Base-by-base conservation (phyloP, 129 eudicot species). In the Kitagawia praeruptora region DNA sequence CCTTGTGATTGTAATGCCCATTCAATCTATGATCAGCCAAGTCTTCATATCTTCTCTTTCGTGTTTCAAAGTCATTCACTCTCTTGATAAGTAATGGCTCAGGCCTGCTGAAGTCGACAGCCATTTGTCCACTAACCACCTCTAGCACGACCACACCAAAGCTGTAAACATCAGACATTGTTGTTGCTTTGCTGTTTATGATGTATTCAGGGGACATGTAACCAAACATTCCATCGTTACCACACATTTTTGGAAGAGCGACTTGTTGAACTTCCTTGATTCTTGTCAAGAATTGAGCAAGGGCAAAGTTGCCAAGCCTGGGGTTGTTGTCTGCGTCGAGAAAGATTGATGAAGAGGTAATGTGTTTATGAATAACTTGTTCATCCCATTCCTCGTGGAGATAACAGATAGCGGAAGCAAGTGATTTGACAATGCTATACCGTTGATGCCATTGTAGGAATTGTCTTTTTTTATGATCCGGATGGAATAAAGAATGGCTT, bases 321-420 rank as follows among this genome's bases (percentile, higher is more conserved):
- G 98, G 98, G 79, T 85, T 95, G 93, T 84, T 87, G 75, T 95
- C 97, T 0, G 84, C 86, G 53, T 89, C 98, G 0, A 95, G 85
- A 25, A 81, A 80, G 9, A 95, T 74, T 5, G 98, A 91, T 0
- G 96, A 90, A 18, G 97, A 95, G 47, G 91, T 92, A 25, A 95
- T 92, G 83, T 83, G 87, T 63, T 91, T 86, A 74, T 92, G 98
- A n/a, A 95, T 84, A 70, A 95, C 98, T 53, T 92, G 92, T 23
- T 94, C 93, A 5, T 94, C 97, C 98, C 98, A 94, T 84, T 92
- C 97, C 49, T 90, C 90, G 37, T 95, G 98, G 13, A 95, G 97
- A 72, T 95, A 95, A 66, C 81, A 86, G 80, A 95, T 69, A 0
- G 97, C 98, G 5, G 89, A 84, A 21, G 98, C 98, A 0, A 92